Conservation (phyloP, 306 rosid genomes). For the Castanopsis chinensis region DNA sequence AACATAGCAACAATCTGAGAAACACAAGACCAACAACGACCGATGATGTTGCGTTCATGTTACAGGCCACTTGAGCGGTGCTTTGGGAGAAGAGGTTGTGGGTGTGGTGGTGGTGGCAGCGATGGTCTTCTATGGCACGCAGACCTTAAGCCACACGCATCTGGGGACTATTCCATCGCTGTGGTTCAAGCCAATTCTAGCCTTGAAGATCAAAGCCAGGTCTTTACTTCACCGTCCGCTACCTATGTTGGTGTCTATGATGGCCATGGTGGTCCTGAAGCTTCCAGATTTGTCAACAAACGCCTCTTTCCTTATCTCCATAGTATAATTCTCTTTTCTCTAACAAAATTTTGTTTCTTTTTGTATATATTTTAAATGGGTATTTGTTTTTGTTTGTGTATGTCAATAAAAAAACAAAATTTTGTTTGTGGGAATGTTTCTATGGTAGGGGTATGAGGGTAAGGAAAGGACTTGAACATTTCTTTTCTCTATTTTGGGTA, state of each 20-base stretch:
- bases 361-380: background rate
- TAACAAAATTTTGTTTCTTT: background rate
- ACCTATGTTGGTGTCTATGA: constrained; percentile 88
- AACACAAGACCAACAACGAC: no score
- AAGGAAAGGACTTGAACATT: background rate
- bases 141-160: constrained; percentile 80
- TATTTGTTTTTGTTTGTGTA: background rate
- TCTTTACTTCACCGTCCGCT: constrained; percentile 75
- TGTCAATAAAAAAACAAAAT: background rate
- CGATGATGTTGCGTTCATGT: constrained; percentile 54
- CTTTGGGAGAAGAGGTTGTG: constrained; percentile 38
- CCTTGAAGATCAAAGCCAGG: constrained; percentile 97
- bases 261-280: constrained; percentile 98
- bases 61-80: constrained; percentile 53
- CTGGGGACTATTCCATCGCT: constrained; percentile 94
- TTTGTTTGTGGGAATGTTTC: background rate
- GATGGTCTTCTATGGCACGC: constrained; percentile 85
- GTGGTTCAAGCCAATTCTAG: constrained; percentile 86
- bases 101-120: constrained; percentile 21
- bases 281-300: constrained; percentile 82
- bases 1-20: background rate
- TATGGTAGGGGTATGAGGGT: background rate
- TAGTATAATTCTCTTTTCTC: constrained; percentile 34
- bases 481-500: background rate
- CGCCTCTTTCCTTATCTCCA: constrained; percentile 69